Evolutionary conservation across 2,329 filamentous ascomycete species (phyloP).

Genomic region (Graphiopsis chlorocephala): DNA sequence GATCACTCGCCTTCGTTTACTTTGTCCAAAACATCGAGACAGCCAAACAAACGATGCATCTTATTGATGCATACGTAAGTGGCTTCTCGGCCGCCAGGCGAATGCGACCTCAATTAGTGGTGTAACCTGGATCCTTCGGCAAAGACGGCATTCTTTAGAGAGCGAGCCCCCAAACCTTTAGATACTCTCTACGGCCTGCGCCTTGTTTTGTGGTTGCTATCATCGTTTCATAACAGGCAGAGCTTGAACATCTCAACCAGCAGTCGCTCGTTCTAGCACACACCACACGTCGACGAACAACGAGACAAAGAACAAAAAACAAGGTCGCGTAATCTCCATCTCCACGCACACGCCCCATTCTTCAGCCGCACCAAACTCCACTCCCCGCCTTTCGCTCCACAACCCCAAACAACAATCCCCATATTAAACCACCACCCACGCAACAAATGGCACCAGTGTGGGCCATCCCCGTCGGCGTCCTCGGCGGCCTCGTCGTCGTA

Average conservation of each 20-base stretch:
- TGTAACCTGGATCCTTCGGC: neutral
- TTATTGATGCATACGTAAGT: neutral
- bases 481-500: conserved; percentile 24
- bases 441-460: conserved; percentile 23
- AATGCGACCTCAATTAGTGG: neutral
- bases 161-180: neutral
- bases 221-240: neutral
- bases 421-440: neutral
- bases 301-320: neutral
- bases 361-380: neutral
- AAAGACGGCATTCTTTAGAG: neutral
- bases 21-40: neutral
- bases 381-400: conserved; percentile 1
- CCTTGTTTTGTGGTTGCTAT: neutral
- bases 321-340: neutral
- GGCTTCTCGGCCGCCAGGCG: neutral
- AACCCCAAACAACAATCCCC: neutral
- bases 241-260: neutral
- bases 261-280: neutral
- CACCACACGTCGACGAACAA: neutral
- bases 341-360: neutral
- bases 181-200: neutral
- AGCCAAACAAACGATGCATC: neutral
- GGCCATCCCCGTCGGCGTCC: conserved; percentile 30
- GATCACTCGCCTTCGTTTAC: neutral